These are phyloP conservation scores for Debaryomyces psychrophilus DNA, from an alignment of 1,139 yeast genomes.

Conservation along the genomic window DNA sequence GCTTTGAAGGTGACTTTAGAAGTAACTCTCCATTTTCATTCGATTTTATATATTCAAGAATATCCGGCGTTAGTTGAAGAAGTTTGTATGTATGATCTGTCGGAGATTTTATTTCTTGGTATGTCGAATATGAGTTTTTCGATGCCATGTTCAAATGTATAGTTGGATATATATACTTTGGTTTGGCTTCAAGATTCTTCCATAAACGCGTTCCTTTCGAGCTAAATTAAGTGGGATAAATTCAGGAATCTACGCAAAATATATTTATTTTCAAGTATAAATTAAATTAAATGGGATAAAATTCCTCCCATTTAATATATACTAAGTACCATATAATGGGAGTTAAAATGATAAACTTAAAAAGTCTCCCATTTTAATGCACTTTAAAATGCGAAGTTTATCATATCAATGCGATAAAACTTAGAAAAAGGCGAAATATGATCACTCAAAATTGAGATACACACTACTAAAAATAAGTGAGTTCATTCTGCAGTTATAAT, in stretches of 20 bases:
- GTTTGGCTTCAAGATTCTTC: not conserved
- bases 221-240: not conserved
- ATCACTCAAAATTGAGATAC: not conserved
- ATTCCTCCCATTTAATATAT: constrained; percentile 1
- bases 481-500: not conserved
- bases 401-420: not conserved
- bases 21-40: constrained; percentile 32
- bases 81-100: constrained; percentile 48
- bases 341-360: not conserved
- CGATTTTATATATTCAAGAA: constrained; percentile 45
- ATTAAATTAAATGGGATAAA: not conserved
- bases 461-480: not conserved
- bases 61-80: constrained; percentile 61
- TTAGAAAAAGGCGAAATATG: not conserved
- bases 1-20: constrained; percentile 50
- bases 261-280: not conserved
- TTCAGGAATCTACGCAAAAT: not conserved
- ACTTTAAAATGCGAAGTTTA: not conserved
- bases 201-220: constrained; percentile 1
- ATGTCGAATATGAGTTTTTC: constrained; percentile 18
- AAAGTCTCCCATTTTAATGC: not conserved
- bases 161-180: not conserved
- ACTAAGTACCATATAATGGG: not conserved
- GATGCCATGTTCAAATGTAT: constrained; percentile 5
- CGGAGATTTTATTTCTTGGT: constrained; percentile 31